Evolutionary conservation across 1,284 basidiomycete genomes (phyloP), one percentile per base, ranked within the genome.

Genomic region (Pisolithus thermaeus): DNA sequence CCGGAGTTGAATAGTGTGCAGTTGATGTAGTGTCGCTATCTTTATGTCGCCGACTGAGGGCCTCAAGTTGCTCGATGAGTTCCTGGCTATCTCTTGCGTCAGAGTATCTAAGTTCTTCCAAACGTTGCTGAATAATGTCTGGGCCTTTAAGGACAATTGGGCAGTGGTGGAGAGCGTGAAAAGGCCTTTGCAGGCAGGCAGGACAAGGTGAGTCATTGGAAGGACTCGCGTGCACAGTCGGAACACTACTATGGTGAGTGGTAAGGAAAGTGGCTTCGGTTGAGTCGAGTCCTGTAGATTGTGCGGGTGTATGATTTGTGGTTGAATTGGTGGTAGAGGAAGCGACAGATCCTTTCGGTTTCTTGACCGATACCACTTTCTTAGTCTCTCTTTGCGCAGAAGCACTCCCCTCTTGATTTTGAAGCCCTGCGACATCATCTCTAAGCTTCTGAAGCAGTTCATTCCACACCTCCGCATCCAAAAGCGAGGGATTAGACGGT

Each of bases 161-260:
- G 57, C 77, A 79, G 44, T 54, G 59, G 50, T 70, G 66, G 20
- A 69, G 71, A 51, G 65, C 62, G 52, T 77, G 75, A 35, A 65
- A 64, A 7, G 73, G 70, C 11, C 56, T 55, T 48, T 59, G 61
- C 23, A 65, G 60, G 60, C 76, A 79, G 39, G 77, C 62, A 37
- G 70, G 70, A 52, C 77, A 78, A 20, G 51, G 55, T 4, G 57
- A 56, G 47, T 45, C 46, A 46, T 48, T 51, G 41, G 44, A 36
- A 18, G 28, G 48, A 41, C 47, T 40, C 18, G 32, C 32, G 1
- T 16, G 32, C 12, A 12, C 12, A 35, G 32, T 4, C 12, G 32
- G 14, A 12, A 35, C 16, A 4, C 32, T 35, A 35, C 12, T 5
- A 35, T 16, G 32, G 12, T 35, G 32, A 14, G 11, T 16, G 12